Evolutionary conservation across 75 land plant species (phyloP), one percentile per base, ranked within the genome.

Genomic region (Larix kaempferi): DNA sequence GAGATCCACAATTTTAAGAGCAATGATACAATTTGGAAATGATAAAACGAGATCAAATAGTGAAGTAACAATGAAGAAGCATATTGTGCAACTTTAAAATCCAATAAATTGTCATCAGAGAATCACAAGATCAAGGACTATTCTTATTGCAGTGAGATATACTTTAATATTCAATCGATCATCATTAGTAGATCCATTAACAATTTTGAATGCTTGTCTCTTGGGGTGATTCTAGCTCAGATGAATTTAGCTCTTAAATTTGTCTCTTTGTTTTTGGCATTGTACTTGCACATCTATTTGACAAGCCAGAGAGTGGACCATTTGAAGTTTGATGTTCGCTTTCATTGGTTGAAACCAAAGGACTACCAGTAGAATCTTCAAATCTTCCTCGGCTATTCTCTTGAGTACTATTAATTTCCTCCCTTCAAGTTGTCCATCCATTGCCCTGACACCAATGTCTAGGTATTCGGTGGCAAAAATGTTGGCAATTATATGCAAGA

Each of bases 261-360:
- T 69, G 41, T 19, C 73, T 69, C 23, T 69, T 69, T 21, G 54
- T 69, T 41, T 41, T 69, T 39, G 14, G 23, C 52, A 69, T 41
- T 35, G 73, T 69, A 41, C 73, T n/a, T 69, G 73, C 49, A 69
- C 73, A 69, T 39, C 73, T 54, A 21, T 69, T 69, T 41, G 52
- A 4, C 44, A 69, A 44, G 21, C 23, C 52, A 35, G 73, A 41
- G n/a, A 39, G 35, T 17, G 73, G 41, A 39, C 73, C 73, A 69
- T 39, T 69, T 3, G 49, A 69, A 69, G 73, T 21, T 39, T 49
- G 54, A 11, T 69, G 73, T 8, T 41, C 49, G n/a, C 73, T 69
- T 69, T n/a, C 23, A 69, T 49, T 49, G 54, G 8, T 49, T 49
- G 54, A 49, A 49, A 49, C 54, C 54, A 49, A 49, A 49, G 41